phyloP scores from a whole-genome alignment of 805 yeast genomes.

The Torulaspora delbrueckii region DNA sequence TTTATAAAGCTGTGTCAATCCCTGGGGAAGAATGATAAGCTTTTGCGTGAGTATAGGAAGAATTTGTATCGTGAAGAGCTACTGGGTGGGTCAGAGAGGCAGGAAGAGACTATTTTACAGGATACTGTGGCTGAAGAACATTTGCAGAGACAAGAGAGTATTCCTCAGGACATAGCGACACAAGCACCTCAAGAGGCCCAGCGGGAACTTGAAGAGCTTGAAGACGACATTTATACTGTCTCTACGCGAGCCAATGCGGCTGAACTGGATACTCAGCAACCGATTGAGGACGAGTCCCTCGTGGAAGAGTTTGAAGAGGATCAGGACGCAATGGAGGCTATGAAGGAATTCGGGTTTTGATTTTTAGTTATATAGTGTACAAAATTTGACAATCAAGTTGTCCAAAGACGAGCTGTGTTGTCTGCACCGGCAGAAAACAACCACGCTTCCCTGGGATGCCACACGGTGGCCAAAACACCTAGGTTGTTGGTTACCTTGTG shows the following conservation, averaged over 20 bases:
- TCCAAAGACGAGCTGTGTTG: slow-evolving; percentile 93
- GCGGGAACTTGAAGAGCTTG: slow-evolving; percentile 4
- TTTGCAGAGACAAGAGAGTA: too few species aligned
- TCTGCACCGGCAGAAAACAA: slow-evolving; percentile 96
- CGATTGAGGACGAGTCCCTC: slow-evolving; percentile 16
- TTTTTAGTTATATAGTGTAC: slow-evolving; percentile 8
- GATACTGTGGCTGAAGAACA: too few species aligned
- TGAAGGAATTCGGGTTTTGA: slow-evolving; percentile 22
- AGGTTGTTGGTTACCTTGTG: slow-evolving; percentile 74
- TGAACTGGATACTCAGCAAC: slow-evolving; percentile 11
- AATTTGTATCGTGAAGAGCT: slow-evolving; percentile 39
- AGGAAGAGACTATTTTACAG: not conserved
- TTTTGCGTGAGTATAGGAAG: slow-evolving; percentile 41
- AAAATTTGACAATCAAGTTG: slow-evolving; percentile 47
- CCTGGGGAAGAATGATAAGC: slow-evolving; percentile 43
- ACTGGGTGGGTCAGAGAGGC: not conserved
- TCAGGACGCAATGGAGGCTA: slow-evolving; percentile 26
- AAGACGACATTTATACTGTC: slow-evolving; percentile 11
- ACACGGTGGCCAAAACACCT: slow-evolving; percentile 80
- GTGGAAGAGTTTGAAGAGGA: slow-evolving; percentile 20
- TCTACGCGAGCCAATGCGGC: slow-evolving; percentile 3
- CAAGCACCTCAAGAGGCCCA: not conserved
- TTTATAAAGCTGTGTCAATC: slow-evolving; percentile 51
- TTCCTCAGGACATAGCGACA: too few species aligned
- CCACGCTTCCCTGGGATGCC: slow-evolving; percentile 99